Evolutionary conservation across 2,329 filamentous ascomycete genomes (phyloP), one percentile per base, ranked within the genome.

Genomic region (Penicillium sp.): DNA sequence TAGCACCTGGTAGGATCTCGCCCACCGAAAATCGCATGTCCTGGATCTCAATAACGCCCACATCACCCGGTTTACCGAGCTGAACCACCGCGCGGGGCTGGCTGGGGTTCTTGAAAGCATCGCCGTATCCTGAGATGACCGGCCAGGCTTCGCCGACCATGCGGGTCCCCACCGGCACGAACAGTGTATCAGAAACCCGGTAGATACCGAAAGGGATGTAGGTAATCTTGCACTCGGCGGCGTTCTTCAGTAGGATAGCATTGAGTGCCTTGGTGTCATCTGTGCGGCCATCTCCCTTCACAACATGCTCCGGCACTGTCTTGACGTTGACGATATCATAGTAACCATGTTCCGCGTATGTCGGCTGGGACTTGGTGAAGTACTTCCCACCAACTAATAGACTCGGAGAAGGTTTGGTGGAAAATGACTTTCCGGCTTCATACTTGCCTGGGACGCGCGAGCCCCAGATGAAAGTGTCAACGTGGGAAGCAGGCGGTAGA

Each of bases 91-190:
- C 72, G 36, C 69, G 68, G 0, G 83, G 82, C 30, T 69, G 69
- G 36, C 55, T 66, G 0, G 69, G 64, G 49, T 77, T 68, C 46
- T 62, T 71, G 65, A 80, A 85, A 39, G 69, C 74, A 51, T 63
- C 51, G 2, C 82, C 82, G 3, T 67, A 68, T 8, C 73, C 82
- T 2, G 74, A 76, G 64, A 81, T 81, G 4, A 72, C 71, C 7
- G 80, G 73, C 73, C 80, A 83, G 1, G 75, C 78, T 62, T 84
- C 79, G 24, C 83, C 83, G 6, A 82, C 71, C 29, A 85, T 77
- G 2, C 76, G 74, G 2, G 79, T 78, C 12, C 78, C 75, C 5
- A 70, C 63, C 0, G 79, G 79, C 23, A 81, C 63, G n/a, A 67
- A 60, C 20, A 82, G 60, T 0, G 79, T 81, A 27, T 75, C 68